These are phyloP conservation scores for Erythrophleum ivorense DNA, from an alignment of 331 rosid genomes.

Conservation along the genomic window DNA sequence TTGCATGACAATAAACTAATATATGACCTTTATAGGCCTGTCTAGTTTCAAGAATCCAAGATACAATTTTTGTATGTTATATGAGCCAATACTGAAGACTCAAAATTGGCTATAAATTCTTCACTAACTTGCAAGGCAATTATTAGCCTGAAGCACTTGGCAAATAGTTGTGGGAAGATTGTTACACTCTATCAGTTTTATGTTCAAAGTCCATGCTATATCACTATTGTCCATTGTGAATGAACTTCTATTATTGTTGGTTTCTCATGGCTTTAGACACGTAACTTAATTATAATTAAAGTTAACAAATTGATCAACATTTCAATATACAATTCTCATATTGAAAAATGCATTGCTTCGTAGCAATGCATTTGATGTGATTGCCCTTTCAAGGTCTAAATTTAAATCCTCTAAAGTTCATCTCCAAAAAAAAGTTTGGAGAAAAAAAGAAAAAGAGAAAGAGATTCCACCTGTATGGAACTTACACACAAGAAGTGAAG, in stretches of 20 bases:
- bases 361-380: no score
- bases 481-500: no score
- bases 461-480: no score
- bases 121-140: constrained; percentile 3
- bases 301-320: neutral
- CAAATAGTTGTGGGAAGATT: neutral
- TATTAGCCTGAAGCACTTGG: neutral
- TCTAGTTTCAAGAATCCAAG: neutral
- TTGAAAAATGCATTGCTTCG: constrained; percentile 16
- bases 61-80: neutral
- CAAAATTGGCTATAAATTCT: neutral
- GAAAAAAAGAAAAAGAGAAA: no score
- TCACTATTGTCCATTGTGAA: constrained; percentile 1
- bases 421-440: no score
- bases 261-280: neutral
- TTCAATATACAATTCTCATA: neutral
- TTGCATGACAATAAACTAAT: neutral
- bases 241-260: constrained; percentile 10
- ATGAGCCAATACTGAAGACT: neutral
- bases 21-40: neutral
- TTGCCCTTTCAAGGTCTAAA: no score
- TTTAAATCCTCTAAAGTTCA: no score
- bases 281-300: neutral
- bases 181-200: neutral
- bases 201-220: constrained; percentile 20